These are phyloP conservation scores for Rhizopus sp. DNA, from an alignment of 371 early-diverging fungal genomes.

Conservation along the genomic window DNA sequence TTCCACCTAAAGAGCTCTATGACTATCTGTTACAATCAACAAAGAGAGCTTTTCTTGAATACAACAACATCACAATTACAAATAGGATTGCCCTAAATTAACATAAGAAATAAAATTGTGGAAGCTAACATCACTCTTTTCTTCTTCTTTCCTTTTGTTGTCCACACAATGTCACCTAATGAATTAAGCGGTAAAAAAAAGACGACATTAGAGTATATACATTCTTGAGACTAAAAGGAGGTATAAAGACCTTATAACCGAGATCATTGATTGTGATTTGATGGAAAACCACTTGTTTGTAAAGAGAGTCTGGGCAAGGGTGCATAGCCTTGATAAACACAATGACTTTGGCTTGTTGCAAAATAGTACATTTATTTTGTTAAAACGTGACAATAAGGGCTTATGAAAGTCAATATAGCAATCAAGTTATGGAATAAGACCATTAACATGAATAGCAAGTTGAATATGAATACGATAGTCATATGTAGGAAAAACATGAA, in stretches of 20 bases:
- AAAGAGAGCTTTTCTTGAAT: no score
- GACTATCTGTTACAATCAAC: no score
- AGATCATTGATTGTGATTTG: background rate
- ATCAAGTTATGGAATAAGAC: constrained; percentile 14
- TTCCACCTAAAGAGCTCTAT: no score
- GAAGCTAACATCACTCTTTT: background rate
- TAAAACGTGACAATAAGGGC: background rate
- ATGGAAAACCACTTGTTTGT: constrained; percentile 6
- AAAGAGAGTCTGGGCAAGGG: constrained; percentile 10
- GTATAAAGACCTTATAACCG: background rate
- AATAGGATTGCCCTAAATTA: no score
- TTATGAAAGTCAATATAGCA: background rate
- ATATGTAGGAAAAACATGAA: constrained; percentile 4
- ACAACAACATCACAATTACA: no score
- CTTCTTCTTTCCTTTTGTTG: background rate
- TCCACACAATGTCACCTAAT: constrained; percentile 1
- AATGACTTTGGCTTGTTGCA: background rate
- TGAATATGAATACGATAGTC: constrained; percentile 4
- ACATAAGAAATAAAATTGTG: no score
- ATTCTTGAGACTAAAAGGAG: constrained; percentile 2
- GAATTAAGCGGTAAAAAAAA: constrained; percentile 6
- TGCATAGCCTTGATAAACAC: background rate
- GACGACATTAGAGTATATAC: background rate
- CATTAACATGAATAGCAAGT: background rate
- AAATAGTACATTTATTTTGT: background rate